Percentiles rank a stretch among this genome's conserved stretches.
Conservation (phyloP, 108 stramenopile genomes). For the Nitzschia palea region DNA sequence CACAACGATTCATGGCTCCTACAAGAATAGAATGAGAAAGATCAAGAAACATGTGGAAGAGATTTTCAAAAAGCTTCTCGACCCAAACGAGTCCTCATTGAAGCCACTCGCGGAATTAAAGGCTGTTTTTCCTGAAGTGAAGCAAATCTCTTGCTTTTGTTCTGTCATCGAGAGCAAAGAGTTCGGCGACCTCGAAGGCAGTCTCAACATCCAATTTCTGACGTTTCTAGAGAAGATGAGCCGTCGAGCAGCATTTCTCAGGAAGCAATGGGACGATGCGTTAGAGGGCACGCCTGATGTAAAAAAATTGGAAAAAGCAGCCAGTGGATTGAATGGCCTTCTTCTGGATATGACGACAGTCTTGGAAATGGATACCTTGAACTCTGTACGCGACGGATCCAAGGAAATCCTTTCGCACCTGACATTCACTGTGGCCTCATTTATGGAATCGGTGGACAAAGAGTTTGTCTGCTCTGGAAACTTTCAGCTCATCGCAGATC, state of each 20-base stretch:
- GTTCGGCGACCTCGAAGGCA: not conserved
- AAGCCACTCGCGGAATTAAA: not conserved
- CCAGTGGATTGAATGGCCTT: not conserved
- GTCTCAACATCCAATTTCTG: not conserved
- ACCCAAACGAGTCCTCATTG: not conserved
- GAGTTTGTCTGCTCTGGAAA: not conserved
- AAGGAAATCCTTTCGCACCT: not conserved
- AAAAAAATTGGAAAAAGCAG: not conserved
- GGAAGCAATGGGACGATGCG: not conserved
- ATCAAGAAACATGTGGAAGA: not conserved
- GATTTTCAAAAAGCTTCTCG: not conserved
- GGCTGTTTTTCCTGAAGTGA: not conserved
- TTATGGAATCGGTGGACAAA: not conserved
- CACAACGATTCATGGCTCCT: not conserved
- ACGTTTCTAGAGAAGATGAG: not conserved
- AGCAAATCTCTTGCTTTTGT: not conserved
- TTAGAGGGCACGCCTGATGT: not conserved
- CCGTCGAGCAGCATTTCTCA: not conserved
- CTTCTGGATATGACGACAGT: not conserved
- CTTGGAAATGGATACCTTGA: not conserved
- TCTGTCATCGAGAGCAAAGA: not conserved
- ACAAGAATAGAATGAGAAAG: not conserved
- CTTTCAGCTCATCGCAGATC: not conserved
- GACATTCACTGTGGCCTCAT: not conserved
- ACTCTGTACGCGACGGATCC: not conserved